Percentiles rank a stretch among this genome's conserved stretches.
These are phyloP conservation scores for Pyronema domesticum DNA, from an alignment of 495 filamentous ascomycete species.

Conservation along the genomic window DNA sequence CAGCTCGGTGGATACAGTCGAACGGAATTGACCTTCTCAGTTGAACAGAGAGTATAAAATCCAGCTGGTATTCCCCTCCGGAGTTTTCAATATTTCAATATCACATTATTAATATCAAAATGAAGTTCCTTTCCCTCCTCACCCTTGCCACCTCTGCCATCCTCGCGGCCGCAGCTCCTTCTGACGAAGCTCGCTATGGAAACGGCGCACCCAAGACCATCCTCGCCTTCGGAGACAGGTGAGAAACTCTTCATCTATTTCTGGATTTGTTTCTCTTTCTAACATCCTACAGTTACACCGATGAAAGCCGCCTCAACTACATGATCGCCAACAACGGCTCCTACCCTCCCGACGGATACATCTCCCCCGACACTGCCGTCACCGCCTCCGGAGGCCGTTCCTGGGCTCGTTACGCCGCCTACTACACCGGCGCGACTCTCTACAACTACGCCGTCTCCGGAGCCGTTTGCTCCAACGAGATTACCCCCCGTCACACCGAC, in stretches of 20 bases:
- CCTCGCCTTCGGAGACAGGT: slow-evolving; percentile 3
- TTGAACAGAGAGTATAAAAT: too few species aligned
- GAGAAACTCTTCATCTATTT: not conserved
- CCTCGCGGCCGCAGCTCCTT: too few species aligned
- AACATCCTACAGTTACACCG: slow-evolving; percentile 34
- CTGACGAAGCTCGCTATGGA: too few species aligned
- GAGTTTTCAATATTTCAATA: too few species aligned
- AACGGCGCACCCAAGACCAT: not conserved
- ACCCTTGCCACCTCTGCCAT: too few species aligned
- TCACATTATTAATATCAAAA: too few species aligned
- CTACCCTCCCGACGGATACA: slow-evolving; percentile 43
- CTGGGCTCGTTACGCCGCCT: slow-evolving; percentile 47
- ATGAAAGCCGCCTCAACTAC: slow-evolving; percentile 46
- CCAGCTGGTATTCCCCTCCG: too few species aligned
- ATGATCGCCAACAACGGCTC: slow-evolving; percentile 39
- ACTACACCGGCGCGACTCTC: slow-evolving; percentile 38
- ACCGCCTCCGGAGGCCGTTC: slow-evolving; percentile 45
- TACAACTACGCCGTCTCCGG: slow-evolving; percentile 58
- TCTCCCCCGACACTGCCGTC: slow-evolving; percentile 26
- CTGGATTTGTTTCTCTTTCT: not conserved
- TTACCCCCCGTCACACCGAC: slow-evolving; percentile 36
- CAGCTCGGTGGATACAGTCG: too few species aligned
- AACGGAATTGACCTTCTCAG: too few species aligned
- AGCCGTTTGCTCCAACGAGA: slow-evolving; percentile 50
- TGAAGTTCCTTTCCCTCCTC: too few species aligned